A percentile compares a stretch with the other conserved stretches of the same genome.
Conservation (phyloP, 1,139 yeast genomes). For the Hyphopichia pseudoburtonii region DNA sequence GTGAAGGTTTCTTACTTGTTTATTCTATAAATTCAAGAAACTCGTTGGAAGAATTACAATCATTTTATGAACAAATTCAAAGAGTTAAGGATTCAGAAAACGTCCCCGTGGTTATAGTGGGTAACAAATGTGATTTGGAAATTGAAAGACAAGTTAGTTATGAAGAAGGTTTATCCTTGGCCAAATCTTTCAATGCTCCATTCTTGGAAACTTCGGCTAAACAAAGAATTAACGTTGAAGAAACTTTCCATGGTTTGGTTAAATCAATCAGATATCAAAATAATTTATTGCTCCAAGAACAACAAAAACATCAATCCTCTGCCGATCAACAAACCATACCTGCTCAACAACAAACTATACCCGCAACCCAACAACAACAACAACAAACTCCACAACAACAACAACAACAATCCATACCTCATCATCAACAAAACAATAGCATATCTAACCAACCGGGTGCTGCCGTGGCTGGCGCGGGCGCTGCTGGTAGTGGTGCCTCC, state of each 20-base stretch:
- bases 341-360: neutral
- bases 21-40: constrained; percentile 80
- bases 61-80: constrained; percentile 79
- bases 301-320: constrained; percentile 1
- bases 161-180: constrained; percentile 79
- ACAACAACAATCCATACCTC: neutral
- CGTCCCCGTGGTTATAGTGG: constrained; percentile 74
- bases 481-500: constrained; percentile 6
- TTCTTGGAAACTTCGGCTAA: constrained; percentile 94
- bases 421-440: constrained; percentile 3
- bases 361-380: neutral
- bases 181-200: constrained; percentile 71
- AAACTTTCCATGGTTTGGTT: constrained; percentile 78
- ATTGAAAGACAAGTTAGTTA: constrained; percentile 79
- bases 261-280: constrained; percentile 56
- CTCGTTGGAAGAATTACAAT: constrained; percentile 75
- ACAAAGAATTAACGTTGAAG: constrained; percentile 90
- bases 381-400: neutral
- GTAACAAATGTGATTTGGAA: constrained; percentile 60
- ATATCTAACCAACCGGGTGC: constrained; percentile 12
- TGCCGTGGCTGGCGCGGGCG: constrained; percentile 20
- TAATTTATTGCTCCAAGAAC: constrained; percentile 11
- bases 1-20: constrained; percentile 85
- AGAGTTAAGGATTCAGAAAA: constrained; percentile 78
- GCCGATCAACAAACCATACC: too few relatives aligned